These are phyloP conservation scores for Tetrahymena malaccensis DNA, from an alignment of 73 alveolate species.

Conservation along the genomic window DNA sequence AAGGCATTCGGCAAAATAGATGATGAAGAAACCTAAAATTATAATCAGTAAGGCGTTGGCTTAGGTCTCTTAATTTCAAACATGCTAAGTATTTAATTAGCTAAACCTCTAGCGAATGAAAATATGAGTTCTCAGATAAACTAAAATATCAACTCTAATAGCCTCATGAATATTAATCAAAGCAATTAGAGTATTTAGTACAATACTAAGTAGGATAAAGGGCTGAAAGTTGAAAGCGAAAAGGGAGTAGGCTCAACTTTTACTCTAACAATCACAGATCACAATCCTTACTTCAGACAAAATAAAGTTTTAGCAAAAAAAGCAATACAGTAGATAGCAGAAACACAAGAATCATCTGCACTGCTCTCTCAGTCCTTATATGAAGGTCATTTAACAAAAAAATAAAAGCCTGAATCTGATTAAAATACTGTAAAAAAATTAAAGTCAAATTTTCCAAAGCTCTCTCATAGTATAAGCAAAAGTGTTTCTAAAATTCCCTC, in stretches of 20 bases:
- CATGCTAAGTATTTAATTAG: background rate
- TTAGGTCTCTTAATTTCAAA: background rate
- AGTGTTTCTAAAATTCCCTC: background rate
- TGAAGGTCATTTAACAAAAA: background rate
- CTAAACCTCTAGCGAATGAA: background rate
- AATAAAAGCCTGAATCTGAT: background rate
- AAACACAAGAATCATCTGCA: background rate
- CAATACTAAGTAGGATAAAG: background rate
- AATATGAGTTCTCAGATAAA: background rate
- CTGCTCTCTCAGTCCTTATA: background rate
- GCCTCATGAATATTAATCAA: background rate
- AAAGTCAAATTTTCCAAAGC: background rate
- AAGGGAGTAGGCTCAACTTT: background rate
- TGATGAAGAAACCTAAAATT: background rate
- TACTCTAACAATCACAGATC: background rate
- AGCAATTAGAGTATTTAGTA: background rate
- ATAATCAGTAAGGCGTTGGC: background rate
- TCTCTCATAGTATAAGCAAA: background rate
- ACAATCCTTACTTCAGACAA: background rate
- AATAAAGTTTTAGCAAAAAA: background rate
- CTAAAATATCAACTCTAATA: background rate
- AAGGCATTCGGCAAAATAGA: background rate
- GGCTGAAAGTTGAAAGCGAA: background rate
- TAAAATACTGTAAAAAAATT: background rate
- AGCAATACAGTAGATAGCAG: background rate